Base-by-base conservation (phyloP, 306 rosid genomes). In the Quercus suber region DNA sequence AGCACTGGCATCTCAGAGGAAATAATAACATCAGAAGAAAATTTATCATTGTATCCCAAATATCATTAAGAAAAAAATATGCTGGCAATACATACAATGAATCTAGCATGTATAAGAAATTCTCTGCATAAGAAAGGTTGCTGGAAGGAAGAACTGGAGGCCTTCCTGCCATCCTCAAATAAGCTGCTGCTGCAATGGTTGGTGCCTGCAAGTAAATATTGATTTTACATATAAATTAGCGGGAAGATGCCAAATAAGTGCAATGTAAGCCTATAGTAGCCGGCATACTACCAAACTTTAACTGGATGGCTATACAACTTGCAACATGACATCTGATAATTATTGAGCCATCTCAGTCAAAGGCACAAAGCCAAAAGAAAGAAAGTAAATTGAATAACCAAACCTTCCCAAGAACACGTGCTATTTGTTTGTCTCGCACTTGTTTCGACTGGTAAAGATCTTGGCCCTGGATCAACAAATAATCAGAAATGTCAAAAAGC, bases 71-170 rank as follows among this genome's bases (percentile, higher is more conserved):
- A 41, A 61, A 13, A 31, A 63, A 20, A 68, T 28, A 75, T 63
- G 41, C 6, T n/a, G 9, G 55, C 49, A 33, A 18, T 76, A 84
- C 94, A 5, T 91, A 93, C 98, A 89, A 60, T 69, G 98, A 93
- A 82, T 93, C 98, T 59, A 93, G 97, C 98, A 93, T 93, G 93
- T 93, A 93, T 51, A 93, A 79, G 85, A 93, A 89, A 83, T 91
- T 93, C 84, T 93, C 97, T 0, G 98, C 79, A 84, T 89, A 93
- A 58, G 98, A 91, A 75, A 91, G 94, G 71, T 79, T 84, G 85
- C 80, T 91, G 21, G 98, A 90, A 73, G 98, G 98, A 73, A 93
- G 97, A 85, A 93, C 97, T 17, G 98, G 87, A 30, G 94, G 97
- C 77, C 98, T 88, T 88, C 98, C 98, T 23, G 93, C 93, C 85